These are phyloP conservation scores for Nakaseomyces uthaithaninus DNA, from an alignment of 1,139 yeast genomes.

Conservation along the genomic window DNA sequence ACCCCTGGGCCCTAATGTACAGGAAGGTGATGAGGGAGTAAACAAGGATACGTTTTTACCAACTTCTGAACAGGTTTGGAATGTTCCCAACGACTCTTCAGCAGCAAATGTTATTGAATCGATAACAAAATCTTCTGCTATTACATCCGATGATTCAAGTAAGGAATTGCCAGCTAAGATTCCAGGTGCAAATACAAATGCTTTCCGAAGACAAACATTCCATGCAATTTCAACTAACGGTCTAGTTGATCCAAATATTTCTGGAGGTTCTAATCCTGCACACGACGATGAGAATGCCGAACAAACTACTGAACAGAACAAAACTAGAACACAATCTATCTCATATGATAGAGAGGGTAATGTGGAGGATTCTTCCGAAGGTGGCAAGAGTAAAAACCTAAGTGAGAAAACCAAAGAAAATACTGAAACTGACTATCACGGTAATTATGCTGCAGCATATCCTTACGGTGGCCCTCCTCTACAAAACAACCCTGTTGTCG, in stretches of 20 bases:
- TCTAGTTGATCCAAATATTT: conserved; percentile 20
- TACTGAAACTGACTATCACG: conserved; percentile 8
- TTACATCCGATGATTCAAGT: conserved; percentile 11
- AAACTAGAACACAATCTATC: conserved; percentile 26
- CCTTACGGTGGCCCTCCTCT: conserved; percentile 32
- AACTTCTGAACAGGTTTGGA: conserved; percentile 18
- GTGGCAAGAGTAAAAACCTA: conserved; percentile 5
- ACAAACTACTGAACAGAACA: conserved; percentile 14
- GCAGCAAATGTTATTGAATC: conserved; percentile 7
- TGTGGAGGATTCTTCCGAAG: conserved; percentile 1
- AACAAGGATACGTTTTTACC: conserved; percentile 8
- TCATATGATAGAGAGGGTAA: conserved; percentile 18
- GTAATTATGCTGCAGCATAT: conserved; percentile 29
- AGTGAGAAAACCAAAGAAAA: conserved; percentile 8
- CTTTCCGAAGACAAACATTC: conserved; percentile 37
- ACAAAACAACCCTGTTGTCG: conserved; percentile 26
- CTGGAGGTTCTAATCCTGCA: conserved; percentile 6
- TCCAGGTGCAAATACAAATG: conserved; percentile 16
- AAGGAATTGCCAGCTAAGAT: conserved; percentile 10
- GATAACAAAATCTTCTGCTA: conserved; percentile 11
- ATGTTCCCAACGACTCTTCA: conserved; percentile 2
- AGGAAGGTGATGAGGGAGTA: not conserved
- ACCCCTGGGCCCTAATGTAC: conserved; percentile 10
- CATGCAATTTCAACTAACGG: conserved; percentile 34
- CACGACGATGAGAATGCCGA: conserved; percentile 10